Base-by-base conservation (phyloP, 73 alveolate species). In the Tetrahymena borealis region DNA sequence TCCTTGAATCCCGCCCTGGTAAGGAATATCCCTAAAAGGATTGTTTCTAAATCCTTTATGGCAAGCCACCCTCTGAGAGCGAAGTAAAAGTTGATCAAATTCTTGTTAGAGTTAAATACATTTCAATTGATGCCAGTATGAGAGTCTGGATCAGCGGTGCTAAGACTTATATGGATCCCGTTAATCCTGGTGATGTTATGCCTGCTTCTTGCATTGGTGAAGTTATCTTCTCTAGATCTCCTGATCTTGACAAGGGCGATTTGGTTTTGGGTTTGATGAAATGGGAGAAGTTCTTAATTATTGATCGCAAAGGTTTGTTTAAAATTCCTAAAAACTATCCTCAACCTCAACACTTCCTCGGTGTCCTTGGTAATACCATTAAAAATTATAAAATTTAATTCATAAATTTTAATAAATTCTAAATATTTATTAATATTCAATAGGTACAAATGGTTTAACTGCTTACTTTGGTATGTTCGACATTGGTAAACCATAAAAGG, bases 401-500 rank as follows among this genome's bases (percentile, higher is more conserved):
- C 85, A 0, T 15, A 24, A 15, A 24, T 60, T n/a, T 24, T 24
- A n/a, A 10, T 3, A n/a, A 10, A 42, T 24, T 39, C 7, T 39
- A 39, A 60, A n/a, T 60, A 24, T 24, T 60, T 60, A 24, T 1
- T 60, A 60, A 60, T 39, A n/a, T n/a, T 91, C 94, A 33, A 24
- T 78, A 28, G 97, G 95, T 18, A 91, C 91, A 78, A 94, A 93
- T 28, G 94, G 94, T 39, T 42, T 92, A 32, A 90, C 94, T 33
- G 97, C 94, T 9, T 92, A 91, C 35, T n/a, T 93, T 90, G 96
- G 97, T 31, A 36, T 94, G 39, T 90, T 93, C 18, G 93, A 60
- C n/a, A 60, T 90, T 38, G 96, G 95, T 20, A 91, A 95, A 90
- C 96, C 97, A 92, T 90, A 92, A 28, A 92, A 92, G 38, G 97